Conservation (phyloP, 306 rosid genomes). For the Glycine tomentella region DNA sequence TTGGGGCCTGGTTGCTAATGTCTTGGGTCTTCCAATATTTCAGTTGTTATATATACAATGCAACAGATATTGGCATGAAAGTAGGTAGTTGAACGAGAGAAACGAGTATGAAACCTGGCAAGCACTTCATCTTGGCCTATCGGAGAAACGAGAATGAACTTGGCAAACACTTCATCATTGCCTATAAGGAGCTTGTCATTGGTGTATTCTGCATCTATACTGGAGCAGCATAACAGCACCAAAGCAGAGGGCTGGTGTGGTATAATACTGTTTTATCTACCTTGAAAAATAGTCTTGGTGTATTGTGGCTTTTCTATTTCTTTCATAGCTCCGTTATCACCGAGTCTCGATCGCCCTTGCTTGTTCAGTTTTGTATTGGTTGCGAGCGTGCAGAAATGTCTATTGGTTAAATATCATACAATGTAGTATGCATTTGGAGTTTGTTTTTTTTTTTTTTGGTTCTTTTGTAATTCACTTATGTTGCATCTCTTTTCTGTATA, state of each 20-base stretch:
- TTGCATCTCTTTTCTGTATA: constrained; percentile 56
- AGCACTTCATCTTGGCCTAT: constrained; percentile 38
- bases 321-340: constrained; percentile 51
- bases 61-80: constrained; percentile 51
- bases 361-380: constrained; percentile 56
- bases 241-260: constrained; percentile 36
- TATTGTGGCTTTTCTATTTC: constrained; percentile 51
- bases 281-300: constrained; percentile 46
- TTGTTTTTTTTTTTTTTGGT: constrained; percentile 34
- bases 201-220: constrained; percentile 33
- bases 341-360: constrained; percentile 50
- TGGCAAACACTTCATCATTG: constrained; percentile 42
- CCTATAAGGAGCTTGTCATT: constrained; percentile 31
- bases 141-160: constrained; percentile 44
- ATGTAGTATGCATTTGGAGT: constrained; percentile 31
- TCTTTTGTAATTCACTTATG: constrained; percentile 44
- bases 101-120: constrained; percentile 37
- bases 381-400: constrained; percentile 52
- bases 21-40: constrained; percentile 29
- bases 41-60: constrained; percentile 33
- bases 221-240: constrained; percentile 39
- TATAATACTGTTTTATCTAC: constrained; percentile 49
- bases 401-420: constrained; percentile 40
- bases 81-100: constrained; percentile 45
- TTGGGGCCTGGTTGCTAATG: constrained; percentile 73